Evolutionary conservation across 2,329 filamentous ascomycete genomes (phyloP), one percentile per base, ranked within the genome.

Genomic region (Fusarium aywerte): DNA sequence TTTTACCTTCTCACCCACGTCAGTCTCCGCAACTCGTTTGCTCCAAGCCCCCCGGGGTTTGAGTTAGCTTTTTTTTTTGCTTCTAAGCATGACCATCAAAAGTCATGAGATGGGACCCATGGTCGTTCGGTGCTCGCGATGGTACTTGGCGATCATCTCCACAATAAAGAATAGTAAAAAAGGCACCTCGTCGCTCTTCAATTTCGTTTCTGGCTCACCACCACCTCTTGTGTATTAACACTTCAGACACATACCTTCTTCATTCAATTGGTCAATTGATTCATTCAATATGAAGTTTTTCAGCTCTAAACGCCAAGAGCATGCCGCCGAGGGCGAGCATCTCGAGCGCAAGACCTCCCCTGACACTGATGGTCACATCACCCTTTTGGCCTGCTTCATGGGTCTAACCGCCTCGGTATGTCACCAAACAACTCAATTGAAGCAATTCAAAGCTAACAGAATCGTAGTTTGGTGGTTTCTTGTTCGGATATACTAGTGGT

Each of bases 401-500:
- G 85, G 84, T 31, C 70, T 79, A 5, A 80, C 86, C 35, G 84
- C 84, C 60, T 85, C 83, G 2, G 55, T 58, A 45, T 32, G 55
- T 32, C 16, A 25, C 21, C 31, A 31, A 58, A n/a, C 16, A 44
- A 1, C 12, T 2, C 25, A 31, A 32, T 38, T 10, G 7, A 25
- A 31, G 13, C 20, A 6, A 15, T 21, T 12, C 12, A 13, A 27
- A 43, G 16, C 32, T 58, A 44, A 58, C 8, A 8, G 11, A 7
- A 9, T 15, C 0, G 0, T 1, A 50, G 44, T 13, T 29, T 84
- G 85, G 67, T 82, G 86, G 51, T 83, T 87, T 78, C 13, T 84
- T 87, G 73, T 87, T 87, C 63, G 85, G 85, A 8, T 86, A 87
- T 77, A 77, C 83, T 73, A 27, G 23, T 73, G 86, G 87, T 77